phyloP scores from a whole-genome alignment of 2,329 filamentous ascomycete species.

The Chaetomium olivaceum region DNA sequence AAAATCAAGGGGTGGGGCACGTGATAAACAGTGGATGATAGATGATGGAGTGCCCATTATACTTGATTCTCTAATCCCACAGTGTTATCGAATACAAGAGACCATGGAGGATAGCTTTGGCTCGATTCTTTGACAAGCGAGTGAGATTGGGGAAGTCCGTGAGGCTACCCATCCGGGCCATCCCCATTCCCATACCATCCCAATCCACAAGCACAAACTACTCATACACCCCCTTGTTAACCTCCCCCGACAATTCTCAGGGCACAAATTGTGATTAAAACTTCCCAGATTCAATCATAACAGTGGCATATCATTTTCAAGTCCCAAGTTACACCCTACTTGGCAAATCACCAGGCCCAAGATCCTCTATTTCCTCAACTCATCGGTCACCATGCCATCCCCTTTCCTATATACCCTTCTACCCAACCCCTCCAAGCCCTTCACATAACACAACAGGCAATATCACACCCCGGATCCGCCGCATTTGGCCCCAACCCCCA shows the following conservation, averaged over 20 bases:
- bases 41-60: background rate
- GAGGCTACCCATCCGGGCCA: background rate
- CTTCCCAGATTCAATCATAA: background rate
- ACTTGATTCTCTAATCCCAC: background rate
- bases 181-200: too few relatives aligned
- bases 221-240: background rate
- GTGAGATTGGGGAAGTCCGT: background rate
- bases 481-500: slow-evolving; percentile 49
- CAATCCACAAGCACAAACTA: background rate
- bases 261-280: background rate
- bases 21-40: slow-evolving; percentile 7
- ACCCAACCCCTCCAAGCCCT: background rate
- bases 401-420: background rate
- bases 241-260: background rate
- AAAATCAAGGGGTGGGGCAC: slow-evolving; percentile 21
- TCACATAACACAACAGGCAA: slow-evolving; percentile 42
- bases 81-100: background rate
- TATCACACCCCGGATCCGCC: slow-evolving; percentile 42
- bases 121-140: background rate
- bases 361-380: background rate
- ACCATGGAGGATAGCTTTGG: background rate
- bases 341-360: background rate
- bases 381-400: background rate
- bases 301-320: background rate
- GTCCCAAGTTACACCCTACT: too few relatives aligned